Conservation (phyloP, 768 basidiomycete species). For the Thelephora ganbajun region DNA sequence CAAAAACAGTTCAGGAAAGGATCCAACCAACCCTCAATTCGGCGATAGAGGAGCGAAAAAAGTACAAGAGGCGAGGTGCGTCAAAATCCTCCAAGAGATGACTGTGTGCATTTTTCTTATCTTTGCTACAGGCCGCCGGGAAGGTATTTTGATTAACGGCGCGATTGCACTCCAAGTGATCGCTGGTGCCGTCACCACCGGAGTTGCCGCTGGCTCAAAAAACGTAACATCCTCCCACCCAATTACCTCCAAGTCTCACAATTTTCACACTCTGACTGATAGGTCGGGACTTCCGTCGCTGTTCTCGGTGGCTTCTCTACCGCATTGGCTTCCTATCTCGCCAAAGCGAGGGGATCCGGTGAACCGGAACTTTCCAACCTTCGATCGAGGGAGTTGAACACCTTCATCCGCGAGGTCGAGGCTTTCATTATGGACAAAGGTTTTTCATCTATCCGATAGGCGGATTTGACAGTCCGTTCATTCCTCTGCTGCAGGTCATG, state of each 20-base stretch:
- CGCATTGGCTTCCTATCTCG: slow-evolving; percentile 57
- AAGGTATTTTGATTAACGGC: slow-evolving; percentile 20
- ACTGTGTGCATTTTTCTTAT: not conserved
- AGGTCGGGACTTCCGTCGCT: slow-evolving; percentile 21
- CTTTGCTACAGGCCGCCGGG: slow-evolving; percentile 13
- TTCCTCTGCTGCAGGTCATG: slow-evolving; percentile 7
- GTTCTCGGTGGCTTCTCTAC: slow-evolving; percentile 49
- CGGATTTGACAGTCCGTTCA: not conserved
- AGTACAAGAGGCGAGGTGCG: slow-evolving; percentile 31
- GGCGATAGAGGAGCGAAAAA: slow-evolving; percentile 32
- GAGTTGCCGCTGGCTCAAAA: slow-evolving; percentile 36
- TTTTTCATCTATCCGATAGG: slow-evolving; percentile 9
- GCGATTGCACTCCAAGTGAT: slow-evolving; percentile 53
- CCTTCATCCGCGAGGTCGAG: slow-evolving; percentile 48
- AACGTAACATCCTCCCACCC: slow-evolving; percentile 10
- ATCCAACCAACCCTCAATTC: slow-evolving; percentile 36
- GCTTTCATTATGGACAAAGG: slow-evolving; percentile 48
- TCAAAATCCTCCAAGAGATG: slow-evolving; percentile 8
- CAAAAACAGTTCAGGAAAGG: slow-evolving; percentile 31
- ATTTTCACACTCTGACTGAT: slow-evolving; percentile 13
- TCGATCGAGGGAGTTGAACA: slow-evolving; percentile 46
- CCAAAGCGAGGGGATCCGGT: slow-evolving; percentile 50
- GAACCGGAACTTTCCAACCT: slow-evolving; percentile 54
- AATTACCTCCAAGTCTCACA: slow-evolving; percentile 18
- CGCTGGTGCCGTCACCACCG: slow-evolving; percentile 55